A percentile compares a stretch with the other conserved stretches of the same genome.
These are phyloP conservation scores for Prunella vulgaris DNA, from an alignment of 257 asterid species.

Conservation along the genomic window DNA sequence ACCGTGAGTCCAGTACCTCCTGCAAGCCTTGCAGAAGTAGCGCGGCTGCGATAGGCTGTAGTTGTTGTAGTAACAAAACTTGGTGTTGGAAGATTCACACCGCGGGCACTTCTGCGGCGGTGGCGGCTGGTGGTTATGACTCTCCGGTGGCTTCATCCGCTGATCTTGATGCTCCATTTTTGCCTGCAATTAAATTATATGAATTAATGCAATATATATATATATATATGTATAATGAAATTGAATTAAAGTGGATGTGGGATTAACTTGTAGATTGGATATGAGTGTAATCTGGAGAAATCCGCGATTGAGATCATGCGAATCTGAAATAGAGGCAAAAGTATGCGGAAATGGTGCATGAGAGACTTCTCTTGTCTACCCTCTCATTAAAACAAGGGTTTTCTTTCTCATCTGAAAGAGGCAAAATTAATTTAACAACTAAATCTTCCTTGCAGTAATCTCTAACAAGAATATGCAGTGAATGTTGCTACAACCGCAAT, in stretches of 20 bases:
- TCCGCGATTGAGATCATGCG: constrained; percentile 35
- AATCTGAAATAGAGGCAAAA: constrained; percentile 12
- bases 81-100: constrained; percentile 46
- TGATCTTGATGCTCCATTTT: constrained; percentile 36
- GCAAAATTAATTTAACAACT: constrained; percentile 23
- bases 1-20: constrained; percentile 54
- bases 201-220: neutral
- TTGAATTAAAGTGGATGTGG: constrained; percentile 21
- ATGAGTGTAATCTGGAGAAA: constrained; percentile 28
- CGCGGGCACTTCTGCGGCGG: constrained; percentile 52
- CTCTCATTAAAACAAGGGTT: constrained; percentile 8
- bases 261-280: constrained; percentile 17
- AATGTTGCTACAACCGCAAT: constrained; percentile 9
- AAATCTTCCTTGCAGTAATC: constrained; percentile 22
- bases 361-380: constrained; percentile 28
- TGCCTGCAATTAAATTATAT: neutral
- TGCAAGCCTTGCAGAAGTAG: constrained; percentile 48
- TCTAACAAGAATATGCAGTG: constrained; percentile 18
- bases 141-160: constrained; percentile 27
- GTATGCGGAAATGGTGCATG: constrained; percentile 14
- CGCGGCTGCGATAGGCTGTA: constrained; percentile 59
- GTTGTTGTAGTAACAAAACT: constrained; percentile 55
- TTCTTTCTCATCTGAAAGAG: constrained; percentile 12
- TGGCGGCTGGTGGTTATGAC: constrained; percentile 26
- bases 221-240: neutral